A percentile compares a stretch with the other conserved stretches of the same genome.
These are phyloP conservation scores for Wickerhamomyces canadensis DNA, from an alignment of 805 yeast species.

Conservation along the genomic window DNA sequence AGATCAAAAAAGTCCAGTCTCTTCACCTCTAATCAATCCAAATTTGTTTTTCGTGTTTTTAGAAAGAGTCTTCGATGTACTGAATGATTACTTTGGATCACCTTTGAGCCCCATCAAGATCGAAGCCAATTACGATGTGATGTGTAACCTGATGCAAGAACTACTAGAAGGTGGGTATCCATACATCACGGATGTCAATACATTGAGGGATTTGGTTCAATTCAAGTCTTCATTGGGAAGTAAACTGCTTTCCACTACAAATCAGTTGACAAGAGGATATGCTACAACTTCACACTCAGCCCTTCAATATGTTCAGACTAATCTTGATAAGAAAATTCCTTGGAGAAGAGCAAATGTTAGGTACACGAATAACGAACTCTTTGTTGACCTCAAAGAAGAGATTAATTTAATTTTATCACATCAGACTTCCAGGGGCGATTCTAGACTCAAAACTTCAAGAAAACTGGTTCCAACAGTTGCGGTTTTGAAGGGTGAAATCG, in stretches of 20 bases:
- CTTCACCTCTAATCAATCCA: conserved; percentile 35
- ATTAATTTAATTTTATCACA: conserved; percentile 45
- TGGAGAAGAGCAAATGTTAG: conserved; percentile 77
- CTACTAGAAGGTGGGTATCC: conserved; percentile 78
- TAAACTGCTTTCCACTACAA: conserved; percentile 30
- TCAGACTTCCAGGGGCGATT: conserved; percentile 20
- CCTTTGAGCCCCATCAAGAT: conserved; percentile 55
- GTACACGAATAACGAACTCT: conserved; percentile 78
- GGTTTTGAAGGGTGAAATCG: conserved; percentile 55
- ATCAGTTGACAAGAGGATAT: conserved; percentile 23
- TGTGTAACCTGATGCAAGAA: conserved; percentile 67
- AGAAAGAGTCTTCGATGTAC: conserved; percentile 40
- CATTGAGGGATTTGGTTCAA: conserved; percentile 65
- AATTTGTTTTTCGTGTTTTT: conserved; percentile 51
- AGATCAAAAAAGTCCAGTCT: not conserved
- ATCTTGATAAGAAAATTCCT: conserved; percentile 33
- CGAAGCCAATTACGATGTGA: conserved; percentile 63
- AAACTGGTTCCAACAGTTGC: conserved; percentile 41
- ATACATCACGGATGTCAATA: conserved; percentile 63
- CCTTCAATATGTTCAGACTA: conserved; percentile 2
- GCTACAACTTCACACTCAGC: conserved; percentile 13
- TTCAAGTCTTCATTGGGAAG: conserved; percentile 29
- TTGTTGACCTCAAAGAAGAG: conserved; percentile 73
- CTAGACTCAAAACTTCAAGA: conserved; percentile 10
- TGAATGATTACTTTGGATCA: conserved; percentile 53